A percentile compares a stretch with the other conserved stretches of the same genome.
Evolutionary conservation across 2,329 filamentous ascomycete species (phyloP).

Genomic region (Lachnellula cervina): DNA sequence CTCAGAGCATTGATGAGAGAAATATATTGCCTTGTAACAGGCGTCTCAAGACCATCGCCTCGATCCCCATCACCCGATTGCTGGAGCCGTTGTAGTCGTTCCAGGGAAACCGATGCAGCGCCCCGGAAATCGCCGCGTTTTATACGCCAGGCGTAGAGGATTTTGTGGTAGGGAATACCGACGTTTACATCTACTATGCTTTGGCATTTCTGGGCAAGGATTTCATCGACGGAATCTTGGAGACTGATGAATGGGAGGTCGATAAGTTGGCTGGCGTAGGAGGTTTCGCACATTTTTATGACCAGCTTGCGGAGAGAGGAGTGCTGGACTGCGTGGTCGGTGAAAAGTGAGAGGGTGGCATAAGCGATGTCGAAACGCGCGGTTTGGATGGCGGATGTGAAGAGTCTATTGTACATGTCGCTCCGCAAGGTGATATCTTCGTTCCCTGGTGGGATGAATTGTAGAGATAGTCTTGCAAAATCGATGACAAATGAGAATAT

Average conservation of each 20-base stretch:
- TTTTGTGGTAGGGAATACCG: conserved; percentile 74
- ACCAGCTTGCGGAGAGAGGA: conserved; percentile 67
- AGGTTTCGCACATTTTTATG: conserved; percentile 63
- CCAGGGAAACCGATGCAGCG: conserved; percentile 57
- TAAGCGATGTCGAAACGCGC: conserved; percentile 81
- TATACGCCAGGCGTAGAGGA: conserved; percentile 88
- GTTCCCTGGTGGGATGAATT: conserved; percentile 42
- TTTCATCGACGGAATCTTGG: conserved; percentile 71
- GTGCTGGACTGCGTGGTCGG: conserved; percentile 65
- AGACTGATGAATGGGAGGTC: conserved; percentile 74
- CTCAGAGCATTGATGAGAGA: conserved; percentile 88
- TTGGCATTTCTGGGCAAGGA: conserved; percentile 67
- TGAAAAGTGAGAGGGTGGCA: conserved; percentile 68
- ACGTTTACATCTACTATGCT: conserved; percentile 60
- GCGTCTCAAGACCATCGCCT: conserved; percentile 55
- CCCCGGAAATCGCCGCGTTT: conserved; percentile 85
- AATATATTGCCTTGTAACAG: conserved; percentile 72
- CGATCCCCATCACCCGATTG: conserved; percentile 55
- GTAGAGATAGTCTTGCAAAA: conserved; percentile 71
- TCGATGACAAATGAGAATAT: conserved; percentile 78
- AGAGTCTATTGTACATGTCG: conserved; percentile 77
- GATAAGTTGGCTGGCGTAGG: conserved; percentile 63
- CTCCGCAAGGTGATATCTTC: conserved; percentile 41
- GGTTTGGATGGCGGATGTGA: conserved; percentile 74
- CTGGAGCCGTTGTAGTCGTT: conserved; percentile 59